Base-by-base conservation (phyloP, 2,329 filamentous ascomycete genomes). In the Biscogniauxia sp. region DNA sequence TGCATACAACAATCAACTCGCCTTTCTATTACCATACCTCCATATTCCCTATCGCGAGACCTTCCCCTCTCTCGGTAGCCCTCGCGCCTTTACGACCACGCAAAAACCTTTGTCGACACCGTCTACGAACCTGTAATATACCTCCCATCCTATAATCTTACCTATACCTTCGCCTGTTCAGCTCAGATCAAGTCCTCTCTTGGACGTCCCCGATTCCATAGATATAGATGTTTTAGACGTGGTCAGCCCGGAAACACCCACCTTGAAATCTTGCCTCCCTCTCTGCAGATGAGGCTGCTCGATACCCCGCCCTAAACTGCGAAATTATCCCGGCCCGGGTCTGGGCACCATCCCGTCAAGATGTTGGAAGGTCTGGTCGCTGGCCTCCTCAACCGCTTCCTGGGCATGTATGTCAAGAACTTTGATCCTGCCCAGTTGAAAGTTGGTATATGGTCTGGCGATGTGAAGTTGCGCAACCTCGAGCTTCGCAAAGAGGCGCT, bases 361-460 rank as follows among this genome's bases (percentile, higher is more conserved):
- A 99, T 99, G 95, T 87, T 99, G 80, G 95, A 99, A 85, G 92
- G 93, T 69, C 84, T 99, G 70, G 95, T 98, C 66, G 93, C 95
- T 71, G 96, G 94, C 79, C 84, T 99, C 82, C 89, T 99, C 71
- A 99, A 99, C 82, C 91, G 96, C 82, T 98, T 99, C 79, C 81
- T 99, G 86, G 96, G 95, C 84, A 97, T 98, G 90, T 99, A 99
- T 78, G 94, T 99, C 78, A 93, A 96, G 84, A 98, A 99, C 79
- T 99, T 99, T 76, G 95, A 99, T 77, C 92, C 95, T 58, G 90
- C 92, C 72, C 95, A 99, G 81, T 85, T 99, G 67, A 99, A 99
- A 75, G 93, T 99, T 65, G 95, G 96, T 65, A 99, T 99, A 72
- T 99, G 94, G 95, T 96, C 92, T 20, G 95, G 96, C 70, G 95